Evolutionary conservation across 768 basidiomycete species (phyloP).

Genomic region (Hirschioporus abietinus): DNA sequence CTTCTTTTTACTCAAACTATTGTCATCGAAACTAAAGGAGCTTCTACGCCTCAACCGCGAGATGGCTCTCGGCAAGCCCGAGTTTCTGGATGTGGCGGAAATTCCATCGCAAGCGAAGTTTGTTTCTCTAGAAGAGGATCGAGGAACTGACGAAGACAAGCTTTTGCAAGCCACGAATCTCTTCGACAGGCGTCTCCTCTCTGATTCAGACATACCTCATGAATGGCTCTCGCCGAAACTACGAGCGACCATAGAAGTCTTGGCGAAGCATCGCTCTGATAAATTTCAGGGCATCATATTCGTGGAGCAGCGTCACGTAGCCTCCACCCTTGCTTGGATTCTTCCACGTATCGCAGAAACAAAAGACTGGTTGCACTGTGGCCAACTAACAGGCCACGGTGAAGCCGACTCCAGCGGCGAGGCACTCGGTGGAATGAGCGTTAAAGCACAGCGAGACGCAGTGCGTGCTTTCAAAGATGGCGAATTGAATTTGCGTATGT

Average conservation of each 20-base stretch:
- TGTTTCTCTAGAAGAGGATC: not conserved
- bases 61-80: constrained; percentile 35
- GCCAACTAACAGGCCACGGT: constrained; percentile 69
- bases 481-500: constrained; percentile 63
- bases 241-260: constrained; percentile 51
- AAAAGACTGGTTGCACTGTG: constrained; percentile 50
- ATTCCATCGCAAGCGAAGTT: not conserved
- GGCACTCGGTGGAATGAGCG: constrained; percentile 40
- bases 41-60: constrained; percentile 52
- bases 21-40: constrained; percentile 9
- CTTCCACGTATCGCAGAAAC: constrained; percentile 57
- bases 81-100: not conserved
- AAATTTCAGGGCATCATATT: constrained; percentile 83
- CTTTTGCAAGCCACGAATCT: not conserved
- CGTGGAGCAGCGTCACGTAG: constrained; percentile 80
- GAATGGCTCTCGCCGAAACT: constrained; percentile 75
- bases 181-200: not conserved
- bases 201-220: constrained; percentile 29
- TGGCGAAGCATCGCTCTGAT: constrained; percentile 46
- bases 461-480: constrained; percentile 62
- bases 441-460: constrained; percentile 50
- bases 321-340: constrained; percentile 60
- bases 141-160: not conserved
- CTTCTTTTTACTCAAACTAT: constrained; percentile 35
- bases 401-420: constrained; percentile 35